Percentiles rank a stretch among this genome's conserved stretches.
Evolutionary conservation across 176 grass and related monocot species (phyloP).

Genomic region (Echinochloa phyllopogon): DNA sequence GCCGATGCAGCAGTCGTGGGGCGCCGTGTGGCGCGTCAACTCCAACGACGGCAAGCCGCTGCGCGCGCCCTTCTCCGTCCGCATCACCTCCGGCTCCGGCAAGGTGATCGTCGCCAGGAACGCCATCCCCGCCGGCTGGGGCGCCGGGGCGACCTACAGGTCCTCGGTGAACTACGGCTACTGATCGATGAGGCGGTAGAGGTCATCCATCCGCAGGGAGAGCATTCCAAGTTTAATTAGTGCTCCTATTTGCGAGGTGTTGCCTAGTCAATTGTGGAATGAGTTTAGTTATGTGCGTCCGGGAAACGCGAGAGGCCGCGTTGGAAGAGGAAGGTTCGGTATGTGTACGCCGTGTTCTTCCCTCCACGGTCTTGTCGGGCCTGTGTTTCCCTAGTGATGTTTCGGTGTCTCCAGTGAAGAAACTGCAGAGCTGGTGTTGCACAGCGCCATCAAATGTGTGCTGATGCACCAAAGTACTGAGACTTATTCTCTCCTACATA

Average conservation of each 20-base stretch:
- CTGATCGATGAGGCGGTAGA: background rate
- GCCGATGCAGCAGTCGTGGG: conserved; percentile 71
- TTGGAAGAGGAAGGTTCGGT: conserved; percentile 41
- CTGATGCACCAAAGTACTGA: background rate
- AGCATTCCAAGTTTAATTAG: background rate
- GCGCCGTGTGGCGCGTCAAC: conserved; percentile 62
- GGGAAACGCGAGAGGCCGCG: conserved; percentile 43
- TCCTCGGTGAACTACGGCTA: conserved; percentile 57
- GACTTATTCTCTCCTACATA: background rate
- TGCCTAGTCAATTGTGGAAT: background rate
- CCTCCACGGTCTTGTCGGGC: background rate
- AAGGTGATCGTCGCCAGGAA: conserved; percentile 57
- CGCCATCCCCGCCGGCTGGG: conserved; percentile 66
- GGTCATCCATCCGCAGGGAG: no score
- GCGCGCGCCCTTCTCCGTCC: conserved; percentile 60
- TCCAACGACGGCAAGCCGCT: conserved; percentile 53
- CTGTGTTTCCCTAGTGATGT: conserved; percentile 39
- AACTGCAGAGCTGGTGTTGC: background rate
- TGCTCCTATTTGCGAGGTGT: background rate
- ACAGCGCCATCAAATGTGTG: background rate
- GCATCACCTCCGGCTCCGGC: conserved; percentile 58
- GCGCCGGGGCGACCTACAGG: conserved; percentile 50
- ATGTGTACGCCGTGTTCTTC: background rate
- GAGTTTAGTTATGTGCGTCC: conserved; percentile 35
- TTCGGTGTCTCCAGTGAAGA: background rate